A percentile compares a stretch with the other conserved stretches of the same genome.
Conservation (phyloP, 768 basidiomycete species). For the Vishniacozyma victoriae region DNA sequence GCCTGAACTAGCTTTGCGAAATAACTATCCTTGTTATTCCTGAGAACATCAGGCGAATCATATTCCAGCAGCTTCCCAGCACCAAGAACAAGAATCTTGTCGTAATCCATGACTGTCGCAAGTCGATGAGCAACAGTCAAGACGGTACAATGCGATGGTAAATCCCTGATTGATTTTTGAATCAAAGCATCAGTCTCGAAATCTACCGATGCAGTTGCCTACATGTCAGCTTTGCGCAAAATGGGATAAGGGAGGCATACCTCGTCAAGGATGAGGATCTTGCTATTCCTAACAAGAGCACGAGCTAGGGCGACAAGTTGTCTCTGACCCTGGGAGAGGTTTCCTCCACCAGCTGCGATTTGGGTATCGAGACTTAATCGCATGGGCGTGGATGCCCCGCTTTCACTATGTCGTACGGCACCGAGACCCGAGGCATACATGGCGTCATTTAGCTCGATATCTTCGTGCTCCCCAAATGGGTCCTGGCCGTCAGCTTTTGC, state of each 20-base stretch:
- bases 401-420: conserved; percentile 9
- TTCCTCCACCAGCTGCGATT: conserved; percentile 48
- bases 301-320: conserved; percentile 60
- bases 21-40: conserved; percentile 55
- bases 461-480: conserved; percentile 57
- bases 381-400: conserved; percentile 31
- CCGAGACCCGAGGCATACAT: conserved; percentile 38
- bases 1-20: conserved; percentile 58
- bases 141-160: conserved; percentile 52
- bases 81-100: conserved; percentile 59
- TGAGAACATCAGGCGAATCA: conserved; percentile 59
- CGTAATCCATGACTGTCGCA: conserved; percentile 58
- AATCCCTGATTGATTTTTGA: conserved; percentile 55
- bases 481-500: too few relatives aligned
- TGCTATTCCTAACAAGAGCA: conserved; percentile 57
- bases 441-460: conserved; percentile 46
- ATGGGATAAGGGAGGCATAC: too few relatives aligned
- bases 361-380: conserved; percentile 43
- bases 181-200: conserved; percentile 58
- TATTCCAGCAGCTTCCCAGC: conserved; percentile 70
- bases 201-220: conserved; percentile 49
- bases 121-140: conserved; percentile 59
- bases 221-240: background rate
- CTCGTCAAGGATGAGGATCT: conserved; percentile 59
- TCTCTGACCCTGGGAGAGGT: conserved; percentile 56